Evolutionary conservation across 345 rosid species (phyloP).

Genomic region (Salix udensis): DNA sequence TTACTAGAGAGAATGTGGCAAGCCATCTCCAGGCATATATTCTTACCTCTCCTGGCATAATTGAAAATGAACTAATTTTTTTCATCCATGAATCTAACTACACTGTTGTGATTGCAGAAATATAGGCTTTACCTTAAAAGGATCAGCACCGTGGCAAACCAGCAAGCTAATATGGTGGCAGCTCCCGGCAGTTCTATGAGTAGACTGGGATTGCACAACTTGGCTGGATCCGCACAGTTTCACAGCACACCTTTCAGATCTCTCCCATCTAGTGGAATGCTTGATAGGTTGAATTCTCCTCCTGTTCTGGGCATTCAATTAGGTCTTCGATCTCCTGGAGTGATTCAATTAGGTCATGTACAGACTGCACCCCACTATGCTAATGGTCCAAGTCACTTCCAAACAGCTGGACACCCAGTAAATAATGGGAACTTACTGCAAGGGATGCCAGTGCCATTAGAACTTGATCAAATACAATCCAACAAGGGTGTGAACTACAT

Average conservation of each 20-base stretch:
- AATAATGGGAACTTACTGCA: slow-evolving; percentile 54
- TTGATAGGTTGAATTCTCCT: slow-evolving; percentile 63
- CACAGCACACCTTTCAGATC: slow-evolving; percentile 50
- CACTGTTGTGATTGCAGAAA: slow-evolving; percentile 46
- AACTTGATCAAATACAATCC: slow-evolving; percentile 55
- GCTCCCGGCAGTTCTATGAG: slow-evolving; percentile 42
- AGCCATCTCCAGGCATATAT: slow-evolving; percentile 33
- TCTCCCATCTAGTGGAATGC: slow-evolving; percentile 53
- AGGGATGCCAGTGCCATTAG: slow-evolving; percentile 66
- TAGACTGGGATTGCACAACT: slow-evolving; percentile 45
- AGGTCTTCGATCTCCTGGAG: slow-evolving; percentile 58
- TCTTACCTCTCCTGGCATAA: neutral
- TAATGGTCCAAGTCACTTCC: slow-evolving; percentile 45
- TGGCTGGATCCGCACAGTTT: slow-evolving; percentile 51
- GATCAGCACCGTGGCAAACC: slow-evolving; percentile 56
- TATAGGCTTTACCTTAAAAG: slow-evolving; percentile 74
- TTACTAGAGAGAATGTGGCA: slow-evolving; percentile 36
- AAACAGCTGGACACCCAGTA: slow-evolving; percentile 33
- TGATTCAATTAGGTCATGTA: slow-evolving; percentile 31
- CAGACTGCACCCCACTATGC: slow-evolving; percentile 34
- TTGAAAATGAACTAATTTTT: neutral
- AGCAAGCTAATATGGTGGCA: slow-evolving; percentile 63
- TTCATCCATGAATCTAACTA: slow-evolving; percentile 20
- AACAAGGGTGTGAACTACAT: slow-evolving; percentile 35
- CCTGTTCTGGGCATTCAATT: slow-evolving; percentile 57